Evolutionary conservation across 1,284 basidiomycete genomes (phyloP), one percentile per base, ranked within the genome.

Genomic region (Apiotrichum mycotoxinovorans): DNA sequence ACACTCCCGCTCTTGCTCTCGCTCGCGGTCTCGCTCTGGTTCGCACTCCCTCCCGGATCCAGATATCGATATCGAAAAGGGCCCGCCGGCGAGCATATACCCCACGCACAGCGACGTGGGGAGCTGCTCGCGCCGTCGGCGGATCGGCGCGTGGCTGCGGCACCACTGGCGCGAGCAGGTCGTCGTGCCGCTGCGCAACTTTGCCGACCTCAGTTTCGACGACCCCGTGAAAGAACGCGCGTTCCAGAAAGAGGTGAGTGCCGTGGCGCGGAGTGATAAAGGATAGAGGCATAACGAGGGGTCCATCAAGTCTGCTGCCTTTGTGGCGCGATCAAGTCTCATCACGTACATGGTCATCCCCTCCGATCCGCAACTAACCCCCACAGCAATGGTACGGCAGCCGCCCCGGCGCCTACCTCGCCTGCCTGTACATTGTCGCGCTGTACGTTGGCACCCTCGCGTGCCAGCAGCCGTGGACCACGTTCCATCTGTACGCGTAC

Each of bases 191-290:
- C 33, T 59, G 2, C 17, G n/a, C 38, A 69, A 75, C 56, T 77
- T 75, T 56, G 60, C 69, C 54, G 70, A 77, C 50, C 70, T 68
- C 22, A 66, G 62, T 22, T 78, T 73, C 52, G 64, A 71, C 1
- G 76, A 78, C 52, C 51, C 57, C 9, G 60, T 48, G 22, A 74
- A 73, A 52, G 76, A 78, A 54, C 57, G 63, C 27, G 66, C 68
- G 18, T 78, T 70, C 55, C 70, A 69, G 35, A 44, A 50, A 5
- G 58, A 78, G 59, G 71, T 76, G 57, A 56, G 71, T 14, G 17
- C n/a, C 4, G 2, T 8, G 9, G 4, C 17, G n/a, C 9, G 18
- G 10, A 11, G 25, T 22, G 30, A 12, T 5, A 30, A 7, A 5
- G 30, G 30, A 12, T 30, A 30, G 30, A 7, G 7, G 30, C 30